Conservation (phyloP, 805 yeast genomes). For the Sugiyamaella marilandica region DNA sequence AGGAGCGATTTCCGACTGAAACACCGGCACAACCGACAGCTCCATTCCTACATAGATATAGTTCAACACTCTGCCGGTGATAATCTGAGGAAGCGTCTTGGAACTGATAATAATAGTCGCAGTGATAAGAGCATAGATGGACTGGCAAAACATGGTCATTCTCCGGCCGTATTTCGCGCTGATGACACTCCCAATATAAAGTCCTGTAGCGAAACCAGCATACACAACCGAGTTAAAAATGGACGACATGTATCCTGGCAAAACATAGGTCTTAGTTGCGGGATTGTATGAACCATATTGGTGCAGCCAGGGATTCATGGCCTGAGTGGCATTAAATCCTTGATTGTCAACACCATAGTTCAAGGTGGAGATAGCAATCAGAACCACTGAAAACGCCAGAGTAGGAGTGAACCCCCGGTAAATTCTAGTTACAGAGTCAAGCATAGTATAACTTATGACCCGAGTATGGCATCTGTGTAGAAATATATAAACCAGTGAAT, state of each 20-base stretch:
- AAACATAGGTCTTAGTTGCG: neutral
- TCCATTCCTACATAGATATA: conserved; percentile 2
- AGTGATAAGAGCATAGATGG: conserved; percentile 1
- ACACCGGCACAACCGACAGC: conserved; percentile 54
- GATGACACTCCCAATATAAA: neutral
- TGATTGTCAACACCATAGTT: conserved; percentile 1
- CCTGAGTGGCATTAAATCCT: conserved; percentile 1
- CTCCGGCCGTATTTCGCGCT: neutral
- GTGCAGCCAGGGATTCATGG: neutral
- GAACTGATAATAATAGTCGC: neutral
- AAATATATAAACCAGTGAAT: neutral
- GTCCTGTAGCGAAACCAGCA: neutral
- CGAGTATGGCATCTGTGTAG: neutral
- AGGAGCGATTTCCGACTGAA: conserved; percentile 79
- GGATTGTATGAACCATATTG: neutral
- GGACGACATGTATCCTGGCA: conserved; percentile 4
- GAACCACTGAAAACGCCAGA: neutral
- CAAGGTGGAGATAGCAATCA: neutral
- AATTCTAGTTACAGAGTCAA: neutral
- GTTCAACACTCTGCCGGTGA: neutral
- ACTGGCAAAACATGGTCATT: conserved; percentile 3
- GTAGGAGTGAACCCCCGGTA: conserved; percentile 1
- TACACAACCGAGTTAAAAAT: neutral
- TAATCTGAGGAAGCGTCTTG: conserved; percentile 1
- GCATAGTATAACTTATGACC: neutral